Evolutionary conservation across 805 yeast genomes (phyloP), one percentile per base, ranked within the genome.

Genomic region (Barnettozyma pratensis): DNA sequence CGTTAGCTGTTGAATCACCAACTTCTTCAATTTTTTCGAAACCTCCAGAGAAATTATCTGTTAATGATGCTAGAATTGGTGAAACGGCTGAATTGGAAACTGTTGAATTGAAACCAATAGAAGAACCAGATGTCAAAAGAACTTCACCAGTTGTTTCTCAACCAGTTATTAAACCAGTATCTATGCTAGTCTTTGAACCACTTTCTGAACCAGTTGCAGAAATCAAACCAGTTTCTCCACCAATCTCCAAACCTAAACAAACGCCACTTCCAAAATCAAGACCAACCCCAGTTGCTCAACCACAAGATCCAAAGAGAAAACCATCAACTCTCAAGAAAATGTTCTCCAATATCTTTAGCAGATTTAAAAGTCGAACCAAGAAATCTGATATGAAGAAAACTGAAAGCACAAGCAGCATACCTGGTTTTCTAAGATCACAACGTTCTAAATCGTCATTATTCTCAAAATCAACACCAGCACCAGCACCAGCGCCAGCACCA

Each of bases 301-400:
- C 38, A 6, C 38, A 11, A 7, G 11, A 31, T 28, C 14, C 41
- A 28, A 37, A 58, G 38, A 54, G 56, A 40, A 56, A 55, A 35
- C 57, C 56, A 38, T 59, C 64, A 3, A 42, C 52, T 1, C 36
- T 61, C 41, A 61, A 52, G 43, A 52, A 54, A 45, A 43, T 61
- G 37, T 55, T 60, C 43, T 46, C 56, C 3, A 55, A 42, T 26
- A 4, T 50, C 4, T 38, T 45, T 5, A 46, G 46, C 40, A 49
- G 40, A 39, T 42, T 55, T 3, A 50, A 42, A 7, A 41, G 34
- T 11, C 19, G 19, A 19, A 11, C n/a, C 5, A 41, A 19, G 37
- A 32, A 32, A 8, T 14, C 6, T 9, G 14, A 8, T 5, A 12
- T 4, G 43, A 32, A 9, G 43, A 14, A 36, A 28, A 38, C 7